These are phyloP conservation scores for Starmerella roubikii DNA, from an alignment of 805 yeast species.

Conservation along the genomic window DNA sequence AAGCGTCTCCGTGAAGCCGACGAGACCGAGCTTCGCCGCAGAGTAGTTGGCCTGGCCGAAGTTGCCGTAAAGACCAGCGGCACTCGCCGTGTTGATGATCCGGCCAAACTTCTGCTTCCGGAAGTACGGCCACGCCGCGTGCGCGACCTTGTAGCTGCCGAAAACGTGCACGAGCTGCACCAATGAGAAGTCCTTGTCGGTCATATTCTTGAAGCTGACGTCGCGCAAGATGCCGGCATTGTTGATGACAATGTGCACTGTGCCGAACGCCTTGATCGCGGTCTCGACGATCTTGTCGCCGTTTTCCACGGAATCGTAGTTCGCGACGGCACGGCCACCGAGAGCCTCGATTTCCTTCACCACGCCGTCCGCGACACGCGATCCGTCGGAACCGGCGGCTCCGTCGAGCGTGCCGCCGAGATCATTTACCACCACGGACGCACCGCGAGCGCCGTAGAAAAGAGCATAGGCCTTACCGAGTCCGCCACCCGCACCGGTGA, in stretches of 20 bases:
- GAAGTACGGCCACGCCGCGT: constrained; percentile 87
- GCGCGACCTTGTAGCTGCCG: constrained; percentile 75
- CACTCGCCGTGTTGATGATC: constrained; percentile 85
- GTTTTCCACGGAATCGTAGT: constrained; percentile 77
- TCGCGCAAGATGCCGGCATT: constrained; percentile 94
- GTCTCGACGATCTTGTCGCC: constrained; percentile 77
- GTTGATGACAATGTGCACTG: constrained; percentile 77
- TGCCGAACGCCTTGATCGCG: constrained; percentile 75
- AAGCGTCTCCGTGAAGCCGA: constrained; percentile 85
- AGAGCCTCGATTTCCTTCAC: constrained; percentile 64
- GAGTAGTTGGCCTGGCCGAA: constrained; percentile 95
- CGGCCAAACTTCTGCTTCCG: constrained; percentile 78
- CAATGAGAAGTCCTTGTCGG: constrained; percentile 59
- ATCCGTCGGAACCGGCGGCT: constrained; percentile 39
- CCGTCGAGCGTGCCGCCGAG: constrained; percentile 76
- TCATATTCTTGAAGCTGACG: constrained; percentile 74
- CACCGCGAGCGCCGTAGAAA: constrained; percentile 80
- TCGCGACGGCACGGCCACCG: constrained; percentile 86
- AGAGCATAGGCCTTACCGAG: constrained; percentile 80
- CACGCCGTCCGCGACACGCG: constrained; percentile 74
- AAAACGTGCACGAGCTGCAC: constrained; percentile 79
- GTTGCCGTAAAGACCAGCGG: constrained; percentile 93
- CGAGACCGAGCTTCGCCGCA: constrained; percentile 79
- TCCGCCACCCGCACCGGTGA: constrained; percentile 98
- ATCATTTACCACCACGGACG: constrained; percentile 89